Base-by-base conservation (phyloP, 1,284 basidiomycete genomes). In the Mixia osmundae region DNA sequence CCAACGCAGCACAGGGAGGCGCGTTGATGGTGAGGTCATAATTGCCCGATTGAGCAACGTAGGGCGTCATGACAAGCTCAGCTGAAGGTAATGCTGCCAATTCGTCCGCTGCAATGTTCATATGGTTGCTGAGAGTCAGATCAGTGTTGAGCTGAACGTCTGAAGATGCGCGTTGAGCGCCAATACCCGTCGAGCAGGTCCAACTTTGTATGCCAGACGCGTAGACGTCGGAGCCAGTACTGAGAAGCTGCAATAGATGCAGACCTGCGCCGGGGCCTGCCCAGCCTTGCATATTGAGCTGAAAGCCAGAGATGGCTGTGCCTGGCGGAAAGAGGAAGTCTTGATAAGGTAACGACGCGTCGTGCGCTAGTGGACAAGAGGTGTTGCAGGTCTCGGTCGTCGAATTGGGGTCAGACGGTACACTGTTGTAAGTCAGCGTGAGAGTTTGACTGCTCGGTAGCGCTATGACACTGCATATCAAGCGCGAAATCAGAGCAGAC, bases 231-330 rank as follows among this genome's bases (percentile, higher is more conserved):
- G 54, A 44, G 43, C 89, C 89, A 7, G 77, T 74, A 0, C 82
- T 87, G 9, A 97, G 69, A 6, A 95, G 62, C 54, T 95, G 79
- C 26, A 95, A 55, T 36, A 91, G 62, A 54, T 89, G 78, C 33
- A 97, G 59, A 38, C 83, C 91, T 2, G 80, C 68, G 4, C 72
- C 69, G 8, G 62, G 58, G 19, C 87, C 89, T 34, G 64, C 67
- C 67, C 75, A 87, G 30, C 64, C 59, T 6, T 72, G 70, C 16
- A 94, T 61, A 38, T 71, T 74, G 50, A 97, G 64, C 54, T 83
- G 72, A 45, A 82, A 67, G 37, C 83, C 83, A 4, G 76, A 82
- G 44, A 85, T 66, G 18, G 63, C 57, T 25, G 67, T 54, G n/a
- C 68, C 57, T 3, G 45, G 37, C 38, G 63, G 55, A 50, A 89